Evolutionary conservation across 768 basidiomycete genomes (phyloP), one percentile per base, ranked within the genome.

Genomic region (Grammothele lineata): DNA sequence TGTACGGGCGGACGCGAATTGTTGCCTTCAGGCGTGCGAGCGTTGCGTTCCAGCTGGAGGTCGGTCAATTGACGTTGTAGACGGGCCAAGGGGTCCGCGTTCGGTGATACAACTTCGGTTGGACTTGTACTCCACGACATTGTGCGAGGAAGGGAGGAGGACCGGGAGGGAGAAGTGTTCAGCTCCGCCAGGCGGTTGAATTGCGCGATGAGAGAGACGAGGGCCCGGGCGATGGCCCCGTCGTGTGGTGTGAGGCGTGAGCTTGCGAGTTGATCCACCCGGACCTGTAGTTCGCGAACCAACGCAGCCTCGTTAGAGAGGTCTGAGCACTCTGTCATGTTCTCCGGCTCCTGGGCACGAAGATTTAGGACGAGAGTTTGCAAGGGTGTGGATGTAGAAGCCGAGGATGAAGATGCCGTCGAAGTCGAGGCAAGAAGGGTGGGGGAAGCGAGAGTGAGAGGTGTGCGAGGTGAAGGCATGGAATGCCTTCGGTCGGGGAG

Each of bases 51-150:
- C 23, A 80, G 58, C 60, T 85, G 84, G 10, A 91, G 62, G 49
- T 82, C 83, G 52, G 75, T 80, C 19, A 91, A 68, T 43, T 87
- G 85, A 10, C 80, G 78, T 36, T 77, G 77, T 45, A 92, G 77
- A 2, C 74, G 74, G 51, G 77, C 74, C 50, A 84, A 82, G 0
- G 78, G 65, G 47, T 78, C 73, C 38, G 21, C 17, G 18, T 30
- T 15, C 5, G 43, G 24, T 5, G 44, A 32, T 0, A 42, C 1
- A 2, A 51, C 23, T 17, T 50, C 40, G 36, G 57, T 40, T 37
- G 51, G 43, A 37, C 47, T 37, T 22, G 52, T 45, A 26, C 51
- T 43, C 69, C 43, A 77, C 55, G 45, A 64, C 53, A 33, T 55
- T 5, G 51, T 53, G n/a, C 51, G 46, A 4, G 51, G 37, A 54